A percentile compares a stretch with the other conserved stretches of the same genome.
phyloP scores from a whole-genome alignment of 1,139 yeast genomes.

The Lodderomyces theae region DNA sequence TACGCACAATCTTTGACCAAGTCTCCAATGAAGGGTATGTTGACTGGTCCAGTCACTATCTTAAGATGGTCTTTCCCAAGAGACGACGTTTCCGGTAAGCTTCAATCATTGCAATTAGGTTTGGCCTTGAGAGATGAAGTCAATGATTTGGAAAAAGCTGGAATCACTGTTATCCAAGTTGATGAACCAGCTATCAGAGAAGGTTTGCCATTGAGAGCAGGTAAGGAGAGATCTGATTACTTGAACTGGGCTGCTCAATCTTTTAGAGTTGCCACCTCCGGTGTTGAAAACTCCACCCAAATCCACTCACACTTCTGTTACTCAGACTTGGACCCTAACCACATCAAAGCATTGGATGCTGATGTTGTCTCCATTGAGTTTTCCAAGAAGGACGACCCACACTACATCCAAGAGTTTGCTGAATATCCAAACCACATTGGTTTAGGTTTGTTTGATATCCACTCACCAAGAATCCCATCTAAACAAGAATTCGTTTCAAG shows the following conservation, averaged over 20 bases:
- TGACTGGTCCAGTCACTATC: slow-evolving; percentile 99
- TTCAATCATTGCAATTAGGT: slow-evolving; percentile 96
- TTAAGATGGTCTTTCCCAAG: slow-evolving; percentile 99
- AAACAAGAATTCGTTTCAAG: slow-evolving; percentile 92
- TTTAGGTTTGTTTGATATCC: slow-evolving; percentile 97
- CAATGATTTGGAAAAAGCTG: slow-evolving; percentile 95
- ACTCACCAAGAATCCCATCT: slow-evolving; percentile 99
- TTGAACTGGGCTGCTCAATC: slow-evolving; percentile 99
- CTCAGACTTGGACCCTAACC: slow-evolving; percentile 99
- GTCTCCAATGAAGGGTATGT: slow-evolving; percentile 99
- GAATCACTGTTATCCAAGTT: slow-evolving; percentile 96
- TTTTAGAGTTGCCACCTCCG: slow-evolving; percentile 99
- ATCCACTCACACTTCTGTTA: slow-evolving; percentile 99
- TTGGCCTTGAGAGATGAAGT: slow-evolving; percentile 98
- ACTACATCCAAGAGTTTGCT: slow-evolving; percentile 95
- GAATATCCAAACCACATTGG: slow-evolving; percentile 99
- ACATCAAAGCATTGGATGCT: slow-evolving; percentile 98
- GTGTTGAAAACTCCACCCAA: slow-evolving; percentile 93
- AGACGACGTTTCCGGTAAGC: slow-evolving; percentile 92
- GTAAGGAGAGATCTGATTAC: slow-evolving; percentile 94
- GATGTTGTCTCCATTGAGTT: slow-evolving; percentile 98
- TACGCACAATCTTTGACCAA: slow-evolving; percentile 96
- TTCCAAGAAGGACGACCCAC: slow-evolving; percentile 98
- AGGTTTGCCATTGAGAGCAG: slow-evolving; percentile 99
- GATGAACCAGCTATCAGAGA: slow-evolving; percentile 99